Conservation (phyloP, 192 early-diverging fungal species). For the Phlyctochytrium planicorne region DNA sequence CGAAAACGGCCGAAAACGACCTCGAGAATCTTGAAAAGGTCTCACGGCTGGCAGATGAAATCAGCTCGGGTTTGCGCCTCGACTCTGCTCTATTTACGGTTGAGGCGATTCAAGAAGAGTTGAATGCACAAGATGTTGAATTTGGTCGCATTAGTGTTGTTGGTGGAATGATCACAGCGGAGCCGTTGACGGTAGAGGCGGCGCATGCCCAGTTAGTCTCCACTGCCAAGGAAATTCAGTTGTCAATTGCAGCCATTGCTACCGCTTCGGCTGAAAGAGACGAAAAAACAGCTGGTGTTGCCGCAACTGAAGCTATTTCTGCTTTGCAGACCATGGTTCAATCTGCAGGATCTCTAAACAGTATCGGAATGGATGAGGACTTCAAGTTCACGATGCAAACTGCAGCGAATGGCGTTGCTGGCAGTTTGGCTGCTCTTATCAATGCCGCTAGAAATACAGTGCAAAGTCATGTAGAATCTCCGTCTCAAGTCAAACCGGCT, state of each 20-base stretch:
- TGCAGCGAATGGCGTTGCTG: constrained; percentile 37
- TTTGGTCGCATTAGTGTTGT: neutral
- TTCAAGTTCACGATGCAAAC: constrained; percentile 2
- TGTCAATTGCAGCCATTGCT: constrained; percentile 31
- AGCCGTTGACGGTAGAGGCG: constrained; percentile 15
- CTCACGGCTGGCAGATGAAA: constrained; percentile 37
- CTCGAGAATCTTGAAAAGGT: constrained; percentile 37
- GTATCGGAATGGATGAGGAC: neutral
- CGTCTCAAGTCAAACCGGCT: neutral
- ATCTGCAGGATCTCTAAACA: constrained; percentile 3
- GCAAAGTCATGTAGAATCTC: neutral
- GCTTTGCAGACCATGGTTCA: constrained; percentile 38
- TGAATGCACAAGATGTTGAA: constrained; percentile 19
- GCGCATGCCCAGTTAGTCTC: constrained; percentile 36
- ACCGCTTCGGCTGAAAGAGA: constrained; percentile 28
- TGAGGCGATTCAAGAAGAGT: constrained; percentile 37
- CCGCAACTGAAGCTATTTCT: constrained; percentile 42
- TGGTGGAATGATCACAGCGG: constrained; percentile 6
- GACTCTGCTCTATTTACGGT: constrained; percentile 42
- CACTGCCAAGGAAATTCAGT: constrained; percentile 26
- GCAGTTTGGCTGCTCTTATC: constrained; percentile 30
- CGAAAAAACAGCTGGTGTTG: constrained; percentile 32
- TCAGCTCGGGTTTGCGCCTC: constrained; percentile 42
- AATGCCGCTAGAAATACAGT: constrained; percentile 24
- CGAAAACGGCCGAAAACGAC: constrained; percentile 39